Evolutionary conservation across 2,329 filamentous ascomycete species (phyloP), one percentile per base, ranked within the genome.

Genomic region (Cladobotryum mycophilum): DNA sequence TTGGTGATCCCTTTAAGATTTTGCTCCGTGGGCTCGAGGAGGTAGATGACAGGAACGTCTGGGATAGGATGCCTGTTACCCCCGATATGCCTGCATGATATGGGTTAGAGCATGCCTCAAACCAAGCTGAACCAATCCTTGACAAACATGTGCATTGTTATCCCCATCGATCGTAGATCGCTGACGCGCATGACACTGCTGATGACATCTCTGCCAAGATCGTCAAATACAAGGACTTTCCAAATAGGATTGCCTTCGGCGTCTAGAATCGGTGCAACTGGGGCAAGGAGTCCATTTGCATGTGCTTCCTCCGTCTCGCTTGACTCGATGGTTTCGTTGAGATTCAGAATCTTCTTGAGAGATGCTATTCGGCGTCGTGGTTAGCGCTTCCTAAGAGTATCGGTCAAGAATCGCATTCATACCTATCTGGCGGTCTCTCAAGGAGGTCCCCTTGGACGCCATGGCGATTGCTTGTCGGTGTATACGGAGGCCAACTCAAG

Each of bases 191-290:
- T 76, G 2, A 99, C 91, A 63, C 91, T 96, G 73, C 90, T 96
- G 63, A 99, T 96, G 53, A 99, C 88, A 79, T 97, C 91, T 67
- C 91, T 81, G 44, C 92, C 93, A 4, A 85, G 69, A 60, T 92
- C 87, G 69, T 99, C 95, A 65, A 99, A 97, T 9, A 99, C 89
- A 47, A 99, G 76, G 6, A 97, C 88, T 69, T 97, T 97, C 92
- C 92, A 97, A 72, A 96, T 91, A 1, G 92, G 91, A 62, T 95
- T 89, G 56, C 91, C 90, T 60, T 95, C 86, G 43, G 88, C 79
- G 59, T 90, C 90, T 55, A 96, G 74, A 48, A 96, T 87, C 14
- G 89, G 86, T n/a, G 85, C 84, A 36, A 85, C 80, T 18, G 86
- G 81, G 49, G 85, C 78, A 49, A 85, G 73, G 9, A 85, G 70